Base-by-base conservation (phyloP, 192 early-diverging fungal species). In the Helicostylum pulchrum region DNA sequence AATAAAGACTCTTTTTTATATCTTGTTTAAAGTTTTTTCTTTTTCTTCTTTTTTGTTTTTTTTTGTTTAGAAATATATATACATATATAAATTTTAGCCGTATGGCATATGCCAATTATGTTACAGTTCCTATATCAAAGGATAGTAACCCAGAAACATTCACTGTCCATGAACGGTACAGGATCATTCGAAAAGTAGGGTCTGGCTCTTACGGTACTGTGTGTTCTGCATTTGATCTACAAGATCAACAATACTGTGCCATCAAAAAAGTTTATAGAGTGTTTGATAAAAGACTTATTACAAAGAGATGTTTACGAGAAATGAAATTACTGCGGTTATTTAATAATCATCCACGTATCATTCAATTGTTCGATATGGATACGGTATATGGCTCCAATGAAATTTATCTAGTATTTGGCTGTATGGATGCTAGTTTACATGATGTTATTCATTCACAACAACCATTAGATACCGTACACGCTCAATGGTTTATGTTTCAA, bases 311-410 rank as follows among this genome's bases (percentile, higher is more conserved):
- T 44, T 67, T 97, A 51, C 85, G 95, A 30, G 95, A 97, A 78
- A 85, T 97, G 66, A 97, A 97, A 72, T 78, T 97, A 10, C 83
- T 97, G 68, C 80, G 87, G 51, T 93, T 95, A 67, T 91, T 97
- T 57, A 93, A 89, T 68, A 93, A 93, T 43, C 92, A 97, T 68
- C 65, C 71, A 49, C 54, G 62, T 67, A 75, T 83, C 57, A 64
- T 65, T 48, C 59, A 56, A 47, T 59, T 90, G 23, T 59, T 83
- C 39, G 88, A 87, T 63, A 80, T 90, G 76, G 88, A 91, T 53
- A 84, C 90, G 52, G 78, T 81, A 48, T 80, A 89, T 61, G 65
- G 73, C 19, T 85, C 80, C 66, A 73, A 68, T 53, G 88, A 80
- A 65, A 75, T 75, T 59, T 78, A 72, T 32, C 21, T 83, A 30